Base-by-base conservation (phyloP, 768 basidiomycete species). In the Ramaria rubella region DNA sequence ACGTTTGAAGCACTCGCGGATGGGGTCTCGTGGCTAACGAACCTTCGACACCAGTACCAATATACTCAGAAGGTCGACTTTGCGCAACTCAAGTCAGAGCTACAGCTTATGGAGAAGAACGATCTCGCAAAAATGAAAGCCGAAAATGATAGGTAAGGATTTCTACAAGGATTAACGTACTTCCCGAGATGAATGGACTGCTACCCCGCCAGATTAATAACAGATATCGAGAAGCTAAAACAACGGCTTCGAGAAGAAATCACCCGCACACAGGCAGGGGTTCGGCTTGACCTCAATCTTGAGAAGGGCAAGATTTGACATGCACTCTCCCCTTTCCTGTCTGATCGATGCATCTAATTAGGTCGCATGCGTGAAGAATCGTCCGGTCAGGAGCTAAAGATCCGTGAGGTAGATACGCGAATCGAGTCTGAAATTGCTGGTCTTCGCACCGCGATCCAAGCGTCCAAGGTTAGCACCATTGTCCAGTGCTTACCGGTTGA, bases 51-150 rank as follows among this genome's bases (percentile, higher is more conserved):
- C 21, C 59, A 93, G 91, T 86, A 90, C 63, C 89, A 91, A 64
- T 94, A 94, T 70, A 93, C 90, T 27, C 92, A 94, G 67, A 90
- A 94, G 73, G 94, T 98, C 57, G 94, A 97, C 72, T 96, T 97
- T 70, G 90, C 94, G 3, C 90, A 93, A 69, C 85, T 94, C 61
- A 96, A 96, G 74, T 94, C 93, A 21, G 95, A 96, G 69, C 79
- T 99, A 27, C 90, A 97, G 70, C 75, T 98, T 34, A 91, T 90
- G 78, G 94, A 95, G 76, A 94, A 93, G 80, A 96, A 97, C 62
- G 95, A 99, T 66, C 78, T 96, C 31, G 85, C 92, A 24, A 86
- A 90, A 80, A 85, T 98, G 73, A 95, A 94, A 71, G 87, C 91
- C 21, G 95, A 97, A 77, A 97, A 90, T 63, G 96, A 98, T 68